phyloP scores from a whole-genome alignment of 176 grass and related monocot genomes.

The Leersia perrieri region DNA sequence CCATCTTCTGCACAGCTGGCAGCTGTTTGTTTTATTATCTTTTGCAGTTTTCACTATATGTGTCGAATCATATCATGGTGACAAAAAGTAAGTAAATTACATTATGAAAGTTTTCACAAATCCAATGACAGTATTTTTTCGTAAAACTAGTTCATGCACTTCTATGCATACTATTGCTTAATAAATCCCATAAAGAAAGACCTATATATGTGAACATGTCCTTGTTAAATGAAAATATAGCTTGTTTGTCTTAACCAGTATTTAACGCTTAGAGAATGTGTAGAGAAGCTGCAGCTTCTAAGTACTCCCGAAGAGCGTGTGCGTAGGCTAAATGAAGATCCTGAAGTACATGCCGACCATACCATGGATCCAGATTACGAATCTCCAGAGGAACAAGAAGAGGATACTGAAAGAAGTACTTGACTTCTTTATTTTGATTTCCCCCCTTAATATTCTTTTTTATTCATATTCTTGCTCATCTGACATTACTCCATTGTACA shows the following conservation, averaged over 20 bases:
- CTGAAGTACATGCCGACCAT: slow-evolving; percentile 88
- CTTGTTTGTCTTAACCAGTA: slow-evolving; percentile 53
- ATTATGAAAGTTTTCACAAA: background rate
- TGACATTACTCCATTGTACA: slow-evolving; percentile 36
- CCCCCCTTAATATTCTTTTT: background rate
- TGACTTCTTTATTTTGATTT: slow-evolving; percentile 27
- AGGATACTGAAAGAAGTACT: slow-evolving; percentile 75
- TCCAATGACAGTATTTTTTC: background rate
- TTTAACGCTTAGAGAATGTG: slow-evolving; percentile 95
- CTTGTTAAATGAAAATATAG: slow-evolving; percentile 17
- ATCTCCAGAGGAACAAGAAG: slow-evolving; percentile 83
- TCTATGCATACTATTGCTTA: background rate
- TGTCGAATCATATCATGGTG: background rate
- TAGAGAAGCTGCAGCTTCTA: slow-evolving; percentile 87
- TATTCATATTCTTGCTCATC: slow-evolving; percentile 18
- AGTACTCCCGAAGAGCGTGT: slow-evolving; percentile 81
- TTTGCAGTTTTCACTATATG: background rate
- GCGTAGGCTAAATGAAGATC: slow-evolving; percentile 79
- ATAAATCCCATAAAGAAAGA: background rate
- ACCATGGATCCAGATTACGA: slow-evolving; percentile 96
- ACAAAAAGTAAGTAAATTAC: background rate
- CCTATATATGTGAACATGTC: background rate
- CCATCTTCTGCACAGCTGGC: too few species aligned
- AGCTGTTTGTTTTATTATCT: background rate
- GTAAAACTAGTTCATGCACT: background rate